Base-by-base conservation (phyloP, 2,329 filamentous ascomycete genomes). In the Aureobasidium subglaciale region DNA sequence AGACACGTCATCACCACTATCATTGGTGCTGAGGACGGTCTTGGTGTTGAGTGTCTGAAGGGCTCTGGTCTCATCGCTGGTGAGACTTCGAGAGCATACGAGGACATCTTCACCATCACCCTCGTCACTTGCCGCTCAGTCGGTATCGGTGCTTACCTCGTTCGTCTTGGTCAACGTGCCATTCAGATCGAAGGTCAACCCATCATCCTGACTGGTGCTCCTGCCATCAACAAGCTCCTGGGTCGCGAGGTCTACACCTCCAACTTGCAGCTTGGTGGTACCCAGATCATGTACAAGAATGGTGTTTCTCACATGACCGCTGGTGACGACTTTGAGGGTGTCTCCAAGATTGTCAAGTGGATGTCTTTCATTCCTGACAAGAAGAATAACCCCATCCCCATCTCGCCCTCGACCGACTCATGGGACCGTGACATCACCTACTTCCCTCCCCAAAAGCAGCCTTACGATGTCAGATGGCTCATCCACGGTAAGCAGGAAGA, bases 211-310 rank as follows among this genome's bases (percentile, higher is more conserved):
- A 99, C 93, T 66, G 93, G 93, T 82, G 93, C 93, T 46, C 89
- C 90, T 62, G 93, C 93, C 58, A 87, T 99, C 71, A 99, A 99
- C 84, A 99, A 97, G 78, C 80, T 99, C 66, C 84, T 99, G 59
- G 93, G 93, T 67, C 90, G 95, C 64, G 93, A 99, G 74, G 92
- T 99, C 27, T 99, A 99, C 78, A 96, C 93, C 22, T 97, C 93
- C 59, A 99, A 99, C 81, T 76, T 99, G 68, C 93, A 99, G 79
- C 89, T 99, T 62, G 93, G 93, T 84, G 93, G 93, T 65, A 99
- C 93, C n/a, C 93, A 99, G 75, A 99, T 99, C 81, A 99, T 99
- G 93, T 97, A 99, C 84, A 91, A 89, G 77, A 99, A 99, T 71
- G 93, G 93, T 83, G 93, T 99, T 38, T 97, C 93, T 20, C 93